phyloP scores from a whole-genome alignment of 2,329 filamentous ascomycete genomes.

The Cryphonectria naterciae region DNA sequence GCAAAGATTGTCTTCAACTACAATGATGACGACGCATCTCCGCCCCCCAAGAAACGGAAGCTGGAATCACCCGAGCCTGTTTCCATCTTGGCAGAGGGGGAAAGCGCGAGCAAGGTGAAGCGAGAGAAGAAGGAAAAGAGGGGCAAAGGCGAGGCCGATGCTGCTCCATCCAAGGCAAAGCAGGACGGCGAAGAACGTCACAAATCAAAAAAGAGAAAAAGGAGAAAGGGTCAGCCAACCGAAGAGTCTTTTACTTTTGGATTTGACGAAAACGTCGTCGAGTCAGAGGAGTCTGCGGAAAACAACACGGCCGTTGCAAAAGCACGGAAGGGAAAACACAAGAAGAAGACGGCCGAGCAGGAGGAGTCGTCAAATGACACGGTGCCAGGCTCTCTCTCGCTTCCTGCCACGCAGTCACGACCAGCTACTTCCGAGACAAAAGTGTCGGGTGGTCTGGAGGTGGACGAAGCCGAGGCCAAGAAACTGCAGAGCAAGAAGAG shows the following conservation, averaged over 20 bases:
- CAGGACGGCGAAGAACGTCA: slow-evolving; percentile 39
- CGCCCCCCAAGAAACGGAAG: slow-evolving; percentile 29
- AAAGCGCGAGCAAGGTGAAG: slow-evolving; percentile 33
- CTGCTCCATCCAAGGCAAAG: slow-evolving; percentile 33
- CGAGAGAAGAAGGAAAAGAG: slow-evolving; percentile 36
- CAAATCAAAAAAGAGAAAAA: slow-evolving; percentile 53
- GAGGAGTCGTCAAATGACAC: neutral
- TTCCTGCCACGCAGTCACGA: neutral
- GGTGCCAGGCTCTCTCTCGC: neutral
- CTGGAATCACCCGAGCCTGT: slow-evolving; percentile 21
- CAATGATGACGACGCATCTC: slow-evolving; percentile 28
- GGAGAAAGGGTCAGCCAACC: slow-evolving; percentile 55
- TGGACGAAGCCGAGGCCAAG: neutral
- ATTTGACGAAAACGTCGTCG: slow-evolving; percentile 5
- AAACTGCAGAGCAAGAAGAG: neutral
- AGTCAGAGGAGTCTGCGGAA: neutral
- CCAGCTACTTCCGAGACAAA: neutral
- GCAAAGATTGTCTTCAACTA: slow-evolving; percentile 35
- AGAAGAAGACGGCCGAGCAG: neutral
- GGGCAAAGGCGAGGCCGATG: slow-evolving; percentile 37
- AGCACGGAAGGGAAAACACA: neutral
- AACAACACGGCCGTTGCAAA: neutral
- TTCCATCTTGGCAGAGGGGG: neutral
- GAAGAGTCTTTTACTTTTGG: slow-evolving; percentile 39
- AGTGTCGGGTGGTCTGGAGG: neutral